A percentile compares a stretch with the other conserved stretches of the same genome.
These are phyloP conservation scores for Solanum ossicruentum DNA, from an alignment of 257 asterid genomes.

Conservation along the genomic window DNA sequence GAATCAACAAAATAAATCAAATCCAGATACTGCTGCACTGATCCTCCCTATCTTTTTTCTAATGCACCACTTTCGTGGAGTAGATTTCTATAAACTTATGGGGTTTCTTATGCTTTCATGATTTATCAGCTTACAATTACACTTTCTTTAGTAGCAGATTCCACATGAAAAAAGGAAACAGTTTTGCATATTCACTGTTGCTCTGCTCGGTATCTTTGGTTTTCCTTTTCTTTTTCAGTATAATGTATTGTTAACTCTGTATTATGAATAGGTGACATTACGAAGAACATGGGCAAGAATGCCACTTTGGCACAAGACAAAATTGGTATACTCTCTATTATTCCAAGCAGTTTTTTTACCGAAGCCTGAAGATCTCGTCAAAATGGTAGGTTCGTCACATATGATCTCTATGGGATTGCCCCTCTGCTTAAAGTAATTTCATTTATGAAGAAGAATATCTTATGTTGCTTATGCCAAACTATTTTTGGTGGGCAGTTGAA, in stretches of 20 bases:
- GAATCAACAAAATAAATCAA: not conserved
- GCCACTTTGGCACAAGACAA: constrained; percentile 96
- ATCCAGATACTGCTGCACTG: not conserved
- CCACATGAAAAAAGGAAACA: not conserved
- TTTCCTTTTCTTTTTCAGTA: not conserved
- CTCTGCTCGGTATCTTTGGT: not conserved
- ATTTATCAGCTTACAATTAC: not conserved
- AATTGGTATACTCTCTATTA: constrained; percentile 49
- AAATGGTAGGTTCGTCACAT: constrained; percentile 34
- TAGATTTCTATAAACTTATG: not conserved
- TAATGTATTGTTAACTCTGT: not conserved
- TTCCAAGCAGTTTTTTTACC: constrained; percentile 91
- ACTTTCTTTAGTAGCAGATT: not conserved
- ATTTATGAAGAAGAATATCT: not conserved
- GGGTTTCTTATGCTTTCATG: not conserved
- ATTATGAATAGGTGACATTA: constrained; percentile 43
- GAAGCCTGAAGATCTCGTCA: constrained; percentile 50
- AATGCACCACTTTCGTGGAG: not conserved
- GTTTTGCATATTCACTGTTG: not conserved
- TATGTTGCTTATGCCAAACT: not conserved
- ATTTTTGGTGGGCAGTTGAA: constrained; percentile 54
- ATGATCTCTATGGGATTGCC: not conserved
- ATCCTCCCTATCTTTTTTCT: not conserved
- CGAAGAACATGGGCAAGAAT: constrained; percentile 85
- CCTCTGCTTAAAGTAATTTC: not conserved